Evolutionary conservation across 2,329 filamentous ascomycete genomes (phyloP), one percentile per base, ranked within the genome.

Genomic region (Hawksworthiomyces lignivorus): DNA sequence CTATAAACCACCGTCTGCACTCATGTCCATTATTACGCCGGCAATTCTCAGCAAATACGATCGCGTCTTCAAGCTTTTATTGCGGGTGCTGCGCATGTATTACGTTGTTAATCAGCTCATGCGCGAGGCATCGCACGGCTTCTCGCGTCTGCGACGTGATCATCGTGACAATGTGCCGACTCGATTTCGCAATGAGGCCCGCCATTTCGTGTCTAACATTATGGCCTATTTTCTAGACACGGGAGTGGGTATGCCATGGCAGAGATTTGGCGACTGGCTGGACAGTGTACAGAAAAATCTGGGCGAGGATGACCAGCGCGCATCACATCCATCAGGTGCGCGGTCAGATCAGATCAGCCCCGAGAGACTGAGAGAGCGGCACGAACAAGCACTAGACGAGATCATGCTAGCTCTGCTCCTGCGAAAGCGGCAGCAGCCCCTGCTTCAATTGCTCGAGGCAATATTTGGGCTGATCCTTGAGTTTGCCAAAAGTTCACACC

Each of bases 161-260:
- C 9, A 22, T 20, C 10, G 15, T 7, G 17, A 22, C 7, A 29
- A 30, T 14, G n/a, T 14, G 24, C 24, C 24, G 24, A 8, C 8
- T 12, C 24, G 24, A 8, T 88, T 96, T 50, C 72, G 81, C 6
- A 72, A 82, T 28, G 85, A 94, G 56, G 82, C 87, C 0, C 80
- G 86, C 40, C 83, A 92, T 57, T 89, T 97, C 50, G 71, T 94
- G 19, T 72, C 76, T 1, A 76, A 76, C 9, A 61, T 96, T 1
- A 75, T 80, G 29, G 75, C 80, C 1, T 92, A 96, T 55, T 84
- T 89, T 52, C 82, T 94, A 48, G 85, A 90, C 44, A 75, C 79
- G 1, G 88, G 83, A 2, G 80, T 97, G 38, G 73, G 74, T 7
- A 69, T 73, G 14, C 78, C 82, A 0, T 97, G 90, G 89, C 65